These are phyloP conservation scores for Nigrospora osmanthi DNA, from an alignment of 2,329 filamentous ascomycete species.

Conservation along the genomic window DNA sequence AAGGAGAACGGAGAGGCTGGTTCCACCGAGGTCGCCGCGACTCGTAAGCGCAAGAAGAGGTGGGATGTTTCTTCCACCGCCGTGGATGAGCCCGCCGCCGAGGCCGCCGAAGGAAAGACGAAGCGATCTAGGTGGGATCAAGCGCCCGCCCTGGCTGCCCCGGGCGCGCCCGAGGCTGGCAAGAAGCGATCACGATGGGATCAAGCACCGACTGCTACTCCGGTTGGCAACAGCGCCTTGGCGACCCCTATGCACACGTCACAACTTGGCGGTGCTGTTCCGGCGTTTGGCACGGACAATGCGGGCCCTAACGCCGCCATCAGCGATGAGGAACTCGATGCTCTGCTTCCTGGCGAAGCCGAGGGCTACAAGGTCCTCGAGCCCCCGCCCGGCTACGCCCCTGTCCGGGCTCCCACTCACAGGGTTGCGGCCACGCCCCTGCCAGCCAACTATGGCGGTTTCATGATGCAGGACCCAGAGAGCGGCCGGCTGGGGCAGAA, in stretches of 20 bases:
- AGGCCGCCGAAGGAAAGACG: constrained; percentile 48
- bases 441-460: constrained; percentile 63
- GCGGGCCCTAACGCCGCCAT: constrained; percentile 71
- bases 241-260: constrained; percentile 72
- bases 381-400: constrained; percentile 86
- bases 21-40: constrained; percentile 53
- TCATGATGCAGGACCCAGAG: constrained; percentile 96
- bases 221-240: constrained; percentile 64
- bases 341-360: constrained; percentile 77
- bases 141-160: constrained; percentile 50
- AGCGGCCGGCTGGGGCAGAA: constrained; percentile 76
- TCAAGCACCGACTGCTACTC: constrained; percentile 76
- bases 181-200: constrained; percentile 88
- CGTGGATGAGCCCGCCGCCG: constrained; percentile 39
- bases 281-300: constrained; percentile 76
- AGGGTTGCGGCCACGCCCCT: constrained; percentile 67
- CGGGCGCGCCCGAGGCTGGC: constrained; percentile 47
- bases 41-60: constrained; percentile 83
- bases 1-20: constrained; percentile 69
- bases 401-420: constrained; percentile 68
- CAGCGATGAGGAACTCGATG: constrained; percentile 89
- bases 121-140: constrained; percentile 88
- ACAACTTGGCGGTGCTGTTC: constrained; percentile 44
- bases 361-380: constrained; percentile 91
- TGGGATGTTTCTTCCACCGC: constrained; percentile 73